These are phyloP conservation scores for Wallacemonas sp. DNA, from an alignment of 208 protist genomes.

Conservation along the genomic window DNA sequence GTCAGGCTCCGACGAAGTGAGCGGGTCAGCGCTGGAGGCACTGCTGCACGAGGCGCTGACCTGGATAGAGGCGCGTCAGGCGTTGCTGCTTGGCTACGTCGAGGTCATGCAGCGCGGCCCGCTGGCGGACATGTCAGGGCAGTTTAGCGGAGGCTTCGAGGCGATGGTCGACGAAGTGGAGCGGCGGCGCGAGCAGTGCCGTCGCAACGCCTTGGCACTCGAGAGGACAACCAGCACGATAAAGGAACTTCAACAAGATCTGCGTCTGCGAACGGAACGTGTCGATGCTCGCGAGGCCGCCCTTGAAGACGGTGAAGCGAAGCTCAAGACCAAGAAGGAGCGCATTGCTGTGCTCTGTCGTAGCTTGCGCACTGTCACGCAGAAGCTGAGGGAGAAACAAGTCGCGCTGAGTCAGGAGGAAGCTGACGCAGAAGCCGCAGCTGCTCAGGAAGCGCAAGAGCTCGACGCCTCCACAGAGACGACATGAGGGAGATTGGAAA, in stretches of 20 bases:
- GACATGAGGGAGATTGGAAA: too few relatives aligned
- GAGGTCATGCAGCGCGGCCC: conserved; percentile 11
- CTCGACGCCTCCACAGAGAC: not conserved
- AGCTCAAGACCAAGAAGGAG: conserved; percentile 8
- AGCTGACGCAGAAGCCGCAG: conserved; percentile 5
- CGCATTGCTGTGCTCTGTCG: conserved; percentile 28
- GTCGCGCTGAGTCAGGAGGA: conserved; percentile 15
- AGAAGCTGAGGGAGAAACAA: conserved; percentile 29
- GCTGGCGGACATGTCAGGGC: conserved; percentile 12
- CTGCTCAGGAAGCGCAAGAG: conserved; percentile 3
- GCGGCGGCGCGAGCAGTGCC: conserved; percentile 24
- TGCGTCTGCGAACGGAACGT: conserved; percentile 26
- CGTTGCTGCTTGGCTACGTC: conserved; percentile 22
- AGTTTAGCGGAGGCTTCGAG: not conserved
- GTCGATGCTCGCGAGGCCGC: conserved; percentile 18
- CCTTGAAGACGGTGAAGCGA: conserved; percentile 16
- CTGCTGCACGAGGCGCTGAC: not conserved
- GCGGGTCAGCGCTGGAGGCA: not conserved
- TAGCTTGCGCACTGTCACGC: conserved; percentile 33
- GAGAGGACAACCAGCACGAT: conserved; percentile 63
- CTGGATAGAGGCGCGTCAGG: conserved; percentile 8
- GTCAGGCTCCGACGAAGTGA: not conserved
- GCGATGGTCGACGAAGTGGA: conserved; percentile 19
- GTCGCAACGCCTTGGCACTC: conserved; percentile 42
- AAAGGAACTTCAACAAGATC: conserved; percentile 41